These are phyloP conservation scores for Yarrowia sp. DNA, from an alignment of 805 yeast species.

Conservation along the genomic window DNA sequence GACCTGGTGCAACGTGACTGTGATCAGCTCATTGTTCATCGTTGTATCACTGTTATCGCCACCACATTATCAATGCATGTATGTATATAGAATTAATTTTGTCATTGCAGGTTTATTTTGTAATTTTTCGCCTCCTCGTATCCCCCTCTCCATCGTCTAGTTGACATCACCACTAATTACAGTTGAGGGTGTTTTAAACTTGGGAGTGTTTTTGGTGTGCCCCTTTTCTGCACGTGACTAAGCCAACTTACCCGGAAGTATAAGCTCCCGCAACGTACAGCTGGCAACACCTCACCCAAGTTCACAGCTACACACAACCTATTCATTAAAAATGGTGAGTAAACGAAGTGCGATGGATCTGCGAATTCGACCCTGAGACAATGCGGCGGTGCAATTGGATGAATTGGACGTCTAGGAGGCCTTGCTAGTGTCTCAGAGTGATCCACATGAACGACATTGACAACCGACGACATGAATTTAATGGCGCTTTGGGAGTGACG, in stretches of 20 bases:
- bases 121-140: no score
- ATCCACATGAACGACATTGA: no score
- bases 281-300: slow-evolving; percentile 33
- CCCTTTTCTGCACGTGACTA: slow-evolving; percentile 32
- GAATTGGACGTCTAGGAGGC: no score
- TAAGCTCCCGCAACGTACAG: slow-evolving; percentile 24
- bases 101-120: background rate
- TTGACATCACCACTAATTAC: slow-evolving; percentile 1
- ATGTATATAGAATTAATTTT: slow-evolving; percentile 12
- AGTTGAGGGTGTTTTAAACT: background rate
- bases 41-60: no score
- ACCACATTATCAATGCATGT: slow-evolving; percentile 15
- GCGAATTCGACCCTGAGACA: background rate
- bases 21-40: no score
- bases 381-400: no score
- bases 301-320: slow-evolving; percentile 31
- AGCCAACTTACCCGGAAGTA: slow-evolving; percentile 24
- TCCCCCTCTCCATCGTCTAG: no score
- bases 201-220: background rate
- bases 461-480: slow-evolving; percentile 19
- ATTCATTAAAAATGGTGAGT: slow-evolving; percentile 37
- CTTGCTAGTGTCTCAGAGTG: background rate
- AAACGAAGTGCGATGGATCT: background rate
- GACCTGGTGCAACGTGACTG: no score
- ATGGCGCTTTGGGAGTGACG: slow-evolving; percentile 7